Percentiles rank a stretch among this genome's conserved stretches.
phyloP scores from a whole-genome alignment of 805 yeast genomes.

The Groenewaldozyma tartarivorans region DNA sequence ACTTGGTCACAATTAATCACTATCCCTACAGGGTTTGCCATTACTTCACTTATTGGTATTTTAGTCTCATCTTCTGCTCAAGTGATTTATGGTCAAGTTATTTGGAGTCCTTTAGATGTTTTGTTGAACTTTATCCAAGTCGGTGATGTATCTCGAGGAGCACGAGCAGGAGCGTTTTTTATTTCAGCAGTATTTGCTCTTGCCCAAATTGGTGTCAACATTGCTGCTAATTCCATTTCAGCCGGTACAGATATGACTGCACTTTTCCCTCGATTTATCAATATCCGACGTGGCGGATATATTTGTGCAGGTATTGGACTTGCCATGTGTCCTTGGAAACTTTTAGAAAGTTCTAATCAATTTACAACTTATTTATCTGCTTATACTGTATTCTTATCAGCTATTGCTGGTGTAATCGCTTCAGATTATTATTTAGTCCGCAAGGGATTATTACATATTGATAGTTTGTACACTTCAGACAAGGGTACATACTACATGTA shows the following conservation, averaged over 20 bases:
- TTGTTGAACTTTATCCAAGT: conserved; percentile 53
- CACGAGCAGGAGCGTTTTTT: conserved; percentile 73
- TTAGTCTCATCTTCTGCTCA: conserved; percentile 74
- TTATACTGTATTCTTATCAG: conserved; percentile 70
- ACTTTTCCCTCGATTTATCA: conserved; percentile 35
- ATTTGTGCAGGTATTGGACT: conserved; percentile 65
- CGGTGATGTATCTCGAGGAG: conserved; percentile 33
- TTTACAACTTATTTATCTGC: conserved; percentile 77
- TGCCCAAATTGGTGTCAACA: conserved; percentile 72
- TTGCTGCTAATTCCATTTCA: conserved; percentile 43
- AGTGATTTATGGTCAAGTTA: conserved; percentile 53
- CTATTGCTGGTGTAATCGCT: conserved; percentile 63
- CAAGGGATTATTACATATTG: conserved; percentile 56
- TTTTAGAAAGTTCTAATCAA: conserved; percentile 56
- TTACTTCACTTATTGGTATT: conserved; percentile 79
- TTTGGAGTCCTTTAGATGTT: conserved; percentile 82
- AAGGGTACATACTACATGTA: conserved; percentile 46
- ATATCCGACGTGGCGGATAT: conserved; percentile 71
- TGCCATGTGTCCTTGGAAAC: conserved; percentile 76
- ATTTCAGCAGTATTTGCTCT: conserved; percentile 61
- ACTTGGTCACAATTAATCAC: conserved; percentile 50
- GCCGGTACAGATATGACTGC: conserved; percentile 48
- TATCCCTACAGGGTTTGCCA: conserved; percentile 67
- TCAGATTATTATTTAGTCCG: conserved; percentile 65
- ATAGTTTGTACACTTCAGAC: conserved; percentile 51